phyloP scores from a whole-genome alignment of 2,329 filamentous ascomycete genomes.

The Dothistroma septosporum region DNA sequence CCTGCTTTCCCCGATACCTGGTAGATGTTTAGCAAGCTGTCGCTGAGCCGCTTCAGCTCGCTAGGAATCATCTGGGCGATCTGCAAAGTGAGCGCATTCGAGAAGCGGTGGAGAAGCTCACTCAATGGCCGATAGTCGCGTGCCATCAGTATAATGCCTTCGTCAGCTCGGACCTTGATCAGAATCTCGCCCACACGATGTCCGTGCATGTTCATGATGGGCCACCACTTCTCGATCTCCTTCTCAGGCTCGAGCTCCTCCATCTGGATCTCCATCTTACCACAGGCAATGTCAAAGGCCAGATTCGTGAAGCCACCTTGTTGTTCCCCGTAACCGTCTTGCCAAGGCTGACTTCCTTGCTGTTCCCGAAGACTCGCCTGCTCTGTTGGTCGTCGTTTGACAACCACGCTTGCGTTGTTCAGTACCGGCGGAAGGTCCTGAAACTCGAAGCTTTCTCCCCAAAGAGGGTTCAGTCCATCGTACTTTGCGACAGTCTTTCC shows the following conservation, averaged over 20 bases:
- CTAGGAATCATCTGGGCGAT: constrained; percentile 75
- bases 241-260: constrained; percentile 73
- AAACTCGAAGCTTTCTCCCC: constrained; percentile 78
- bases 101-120: constrained; percentile 79
- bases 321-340: constrained; percentile 38
- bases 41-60: constrained; percentile 74
- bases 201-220: constrained; percentile 70
- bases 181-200: constrained; percentile 78
- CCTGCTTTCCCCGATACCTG: constrained; percentile 80
- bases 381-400: constrained; percentile 58
- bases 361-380: constrained; percentile 31
- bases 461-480: constrained; percentile 67
- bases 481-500: constrained; percentile 69
- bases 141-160: constrained; percentile 81
- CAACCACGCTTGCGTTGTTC: constrained; percentile 64
- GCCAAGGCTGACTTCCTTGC: constrained; percentile 30
- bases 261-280: constrained; percentile 76
- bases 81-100: constrained; percentile 75
- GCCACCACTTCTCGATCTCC: constrained; percentile 82
- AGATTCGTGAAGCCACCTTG: constrained; percentile 44
- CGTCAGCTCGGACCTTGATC: constrained; percentile 76
- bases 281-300: constrained; percentile 52
- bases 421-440: constrained; percentile 65
- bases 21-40: constrained; percentile 88
- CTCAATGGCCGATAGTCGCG: constrained; percentile 81